Base-by-base conservation (phyloP, 768 basidiomycete genomes). In the Cantharellus anzutake region DNA sequence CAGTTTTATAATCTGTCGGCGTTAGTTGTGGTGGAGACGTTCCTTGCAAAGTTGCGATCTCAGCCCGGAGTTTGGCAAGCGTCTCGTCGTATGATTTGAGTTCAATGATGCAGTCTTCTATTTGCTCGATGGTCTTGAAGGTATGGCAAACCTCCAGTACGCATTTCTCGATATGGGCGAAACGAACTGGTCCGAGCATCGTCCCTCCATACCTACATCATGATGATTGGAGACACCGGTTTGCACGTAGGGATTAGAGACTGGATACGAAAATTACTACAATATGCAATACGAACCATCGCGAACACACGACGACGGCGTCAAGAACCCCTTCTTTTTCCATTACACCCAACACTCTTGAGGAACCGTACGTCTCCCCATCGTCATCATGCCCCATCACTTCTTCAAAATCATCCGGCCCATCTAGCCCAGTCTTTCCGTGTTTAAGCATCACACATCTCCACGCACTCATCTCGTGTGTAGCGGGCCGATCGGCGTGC, bases 381-480 rank as follows among this genome's bases (percentile, higher is more conserved):
- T 88, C 89, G 64, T 92, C 89, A 51, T 80, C 78, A 64, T 73
- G 76, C 1, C 80, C 84, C 3, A 74, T 73, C 61, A 71, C 68
- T 37, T 88, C 69, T 68, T 81, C 79, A 64, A 89, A 91, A 65
- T 91, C 88, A 37, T 84, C 84, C 2, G 81, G 80, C 2, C 84
- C 83, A 0, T 70, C 74, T 2, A 90, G 70, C 1, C 88, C 88
- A 2, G 76, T 80, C 55, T 72, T 73, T 2, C 82, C 84, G 5
- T 72, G 65, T 68, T 81, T 86, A 59, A 84, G 70, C 0, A 75
- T 75, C 82, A 92, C 85, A 65, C 80, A 82, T 41, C 89, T 73
- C 82, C 83, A 91, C 3, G 86, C 89, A 42, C 76, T 73, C 51
- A 91, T 84, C 66, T 85, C 81, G 63, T 87, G 83, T 5, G 80